These are phyloP conservation scores for Ormosia emarginata DNA, from an alignment of 306 rosid species.

Conservation along the genomic window DNA sequence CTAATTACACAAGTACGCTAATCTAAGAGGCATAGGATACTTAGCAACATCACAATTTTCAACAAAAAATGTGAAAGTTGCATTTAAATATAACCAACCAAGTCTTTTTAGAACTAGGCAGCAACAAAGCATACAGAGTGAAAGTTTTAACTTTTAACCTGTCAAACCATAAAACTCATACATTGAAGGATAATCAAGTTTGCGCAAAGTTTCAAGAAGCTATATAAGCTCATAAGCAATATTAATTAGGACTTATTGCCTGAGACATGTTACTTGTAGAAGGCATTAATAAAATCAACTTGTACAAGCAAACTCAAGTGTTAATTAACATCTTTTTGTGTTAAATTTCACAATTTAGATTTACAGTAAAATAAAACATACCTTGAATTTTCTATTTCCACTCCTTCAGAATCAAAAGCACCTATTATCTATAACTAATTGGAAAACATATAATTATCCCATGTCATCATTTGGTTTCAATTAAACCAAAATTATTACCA, in stretches of 20 bases:
- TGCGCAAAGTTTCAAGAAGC: conserved; percentile 1
- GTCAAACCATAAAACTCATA: background rate
- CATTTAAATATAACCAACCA: background rate
- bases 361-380: background rate
- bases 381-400: background rate
- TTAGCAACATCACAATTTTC: too few relatives aligned
- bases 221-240: background rate
- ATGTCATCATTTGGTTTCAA: too few relatives aligned
- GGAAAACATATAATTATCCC: too few relatives aligned
- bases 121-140: background rate
- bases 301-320: background rate
- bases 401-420: background rate
- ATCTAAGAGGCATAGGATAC: too few relatives aligned
- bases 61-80: background rate
- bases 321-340: background rate
- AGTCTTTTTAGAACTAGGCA: background rate
- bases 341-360: background rate
- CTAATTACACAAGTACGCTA: too few relatives aligned
- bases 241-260: background rate
- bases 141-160: background rate
- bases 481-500: too few relatives aligned
- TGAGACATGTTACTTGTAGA: background rate
- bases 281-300: background rate
- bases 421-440: too few relatives aligned
- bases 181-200: background rate